Evolutionary conservation across 805 yeast genomes (phyloP).

Genomic region (Barnettozyma sucrosica): DNA sequence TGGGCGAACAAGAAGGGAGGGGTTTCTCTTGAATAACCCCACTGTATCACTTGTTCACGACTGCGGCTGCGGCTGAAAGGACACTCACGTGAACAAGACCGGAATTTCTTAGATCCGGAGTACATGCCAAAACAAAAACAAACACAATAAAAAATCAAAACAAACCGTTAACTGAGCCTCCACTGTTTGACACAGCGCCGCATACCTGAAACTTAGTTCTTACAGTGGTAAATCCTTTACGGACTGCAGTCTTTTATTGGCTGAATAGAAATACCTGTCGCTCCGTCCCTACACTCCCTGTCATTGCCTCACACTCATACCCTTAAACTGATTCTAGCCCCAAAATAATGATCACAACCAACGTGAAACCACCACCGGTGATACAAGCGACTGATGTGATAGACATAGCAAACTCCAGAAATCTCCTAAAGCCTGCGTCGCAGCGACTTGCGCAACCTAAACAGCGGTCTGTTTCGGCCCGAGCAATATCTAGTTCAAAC

Average conservation of each 20-base stretch:
- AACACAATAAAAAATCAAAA: background rate
- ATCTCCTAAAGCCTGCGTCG: constrained; percentile 18
- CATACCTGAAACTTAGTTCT: background rate
- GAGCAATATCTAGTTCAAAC: constrained; percentile 6
- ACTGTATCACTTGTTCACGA: too few species aligned
- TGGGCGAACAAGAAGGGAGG: background rate
- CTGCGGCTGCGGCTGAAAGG: background rate
- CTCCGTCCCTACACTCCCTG: background rate
- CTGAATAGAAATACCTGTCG: background rate
- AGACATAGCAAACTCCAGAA: constrained; percentile 21
- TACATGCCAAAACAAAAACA: background rate
- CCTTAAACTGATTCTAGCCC: background rate
- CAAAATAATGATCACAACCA: constrained; percentile 5
- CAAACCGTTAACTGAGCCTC: background rate
- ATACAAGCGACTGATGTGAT: constrained; percentile 11
- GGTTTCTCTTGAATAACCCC: background rate
- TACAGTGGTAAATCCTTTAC: background rate
- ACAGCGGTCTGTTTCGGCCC: constrained; percentile 19
- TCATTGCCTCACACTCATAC: background rate
- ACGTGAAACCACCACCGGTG: constrained; percentile 5
- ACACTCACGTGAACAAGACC: background rate
- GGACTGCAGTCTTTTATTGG: background rate
- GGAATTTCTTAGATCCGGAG: background rate
- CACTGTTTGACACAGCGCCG: background rate
- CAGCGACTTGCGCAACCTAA: constrained; percentile 19